These are phyloP conservation scores for Pythium utonaiense DNA, from an alignment of 352 stramenopile species.

Conservation along the genomic window DNA sequence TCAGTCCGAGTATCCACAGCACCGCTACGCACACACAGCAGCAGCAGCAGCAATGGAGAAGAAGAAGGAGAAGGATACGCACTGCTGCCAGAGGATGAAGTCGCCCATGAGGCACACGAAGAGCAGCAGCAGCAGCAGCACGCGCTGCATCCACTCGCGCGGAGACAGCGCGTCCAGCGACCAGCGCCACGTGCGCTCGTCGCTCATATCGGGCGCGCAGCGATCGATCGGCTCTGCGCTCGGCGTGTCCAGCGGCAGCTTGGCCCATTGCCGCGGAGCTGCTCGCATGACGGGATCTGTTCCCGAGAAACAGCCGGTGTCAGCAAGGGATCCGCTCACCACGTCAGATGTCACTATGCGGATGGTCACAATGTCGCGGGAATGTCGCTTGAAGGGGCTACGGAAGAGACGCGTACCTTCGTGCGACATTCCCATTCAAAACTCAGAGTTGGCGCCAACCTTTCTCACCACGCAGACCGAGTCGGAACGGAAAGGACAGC, in stretches of 20 bases:
- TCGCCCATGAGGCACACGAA: slow-evolving; percentile 49
- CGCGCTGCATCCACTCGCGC: slow-evolving; percentile 28
- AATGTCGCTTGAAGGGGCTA: not conserved
- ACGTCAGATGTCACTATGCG: not conserved
- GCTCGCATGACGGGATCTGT: not conserved
- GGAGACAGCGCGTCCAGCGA: slow-evolving; percentile 21
- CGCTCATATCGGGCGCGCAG: slow-evolving; percentile 8
- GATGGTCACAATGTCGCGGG: not conserved
- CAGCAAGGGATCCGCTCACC: not conserved
- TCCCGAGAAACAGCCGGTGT: not conserved
- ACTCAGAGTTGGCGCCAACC: slow-evolving; percentile 11
- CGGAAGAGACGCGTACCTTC: not conserved
- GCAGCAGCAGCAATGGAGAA: no score
- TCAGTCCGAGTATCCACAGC: not conserved
- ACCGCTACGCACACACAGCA: no score
- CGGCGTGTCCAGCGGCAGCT: slow-evolving; percentile 2
- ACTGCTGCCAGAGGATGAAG: slow-evolving; percentile 58
- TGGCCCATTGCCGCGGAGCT: not conserved
- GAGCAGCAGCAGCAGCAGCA: slow-evolving; percentile 45
- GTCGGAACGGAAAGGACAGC: no score
- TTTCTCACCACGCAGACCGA: no score
- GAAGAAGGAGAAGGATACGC: slow-evolving; percentile 12
- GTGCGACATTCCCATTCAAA: slow-evolving; percentile 10
- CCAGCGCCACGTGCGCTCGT: slow-evolving; percentile 25
- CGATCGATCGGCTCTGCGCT: no score